Conservation (phyloP, 2,329 filamentous ascomycete species). For the Fusarium xylarioides region DNA sequence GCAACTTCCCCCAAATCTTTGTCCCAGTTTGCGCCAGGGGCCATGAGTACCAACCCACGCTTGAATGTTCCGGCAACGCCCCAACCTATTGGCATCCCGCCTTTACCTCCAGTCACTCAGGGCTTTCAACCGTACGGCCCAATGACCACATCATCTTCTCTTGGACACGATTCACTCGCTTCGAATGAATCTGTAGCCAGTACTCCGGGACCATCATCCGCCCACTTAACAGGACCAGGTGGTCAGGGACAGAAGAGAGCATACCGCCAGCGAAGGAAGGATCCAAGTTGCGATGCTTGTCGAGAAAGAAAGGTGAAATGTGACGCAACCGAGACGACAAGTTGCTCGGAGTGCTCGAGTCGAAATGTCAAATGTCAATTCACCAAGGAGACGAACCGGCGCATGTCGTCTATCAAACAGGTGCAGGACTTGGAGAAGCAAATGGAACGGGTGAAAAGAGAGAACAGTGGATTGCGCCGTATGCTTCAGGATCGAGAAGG, state of each 20-base stretch:
- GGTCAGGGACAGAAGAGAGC: slow-evolving; percentile 84
- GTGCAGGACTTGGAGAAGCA: slow-evolving; percentile 97
- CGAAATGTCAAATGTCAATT: slow-evolving; percentile 98
- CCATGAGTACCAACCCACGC: slow-evolving; percentile 63
- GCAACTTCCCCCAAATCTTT: slow-evolving; percentile 67
- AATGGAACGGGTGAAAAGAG: slow-evolving; percentile 79
- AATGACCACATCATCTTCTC: slow-evolving; percentile 57
- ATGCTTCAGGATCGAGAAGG: slow-evolving; percentile 64
- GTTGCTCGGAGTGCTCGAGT: slow-evolving; percentile 97
- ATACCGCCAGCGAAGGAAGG: slow-evolving; percentile 93
- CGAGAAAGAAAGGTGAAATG: slow-evolving; percentile 88
- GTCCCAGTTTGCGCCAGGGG: slow-evolving; percentile 60
- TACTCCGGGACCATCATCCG: slow-evolving; percentile 57
- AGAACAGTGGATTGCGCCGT: slow-evolving; percentile 78
- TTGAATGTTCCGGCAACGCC: slow-evolving; percentile 59
- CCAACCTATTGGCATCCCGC: slow-evolving; percentile 63
- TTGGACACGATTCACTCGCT: slow-evolving; percentile 69
- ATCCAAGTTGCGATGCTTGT: slow-evolving; percentile 97
- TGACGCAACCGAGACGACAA: slow-evolving; percentile 94
- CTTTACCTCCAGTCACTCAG: slow-evolving; percentile 58
- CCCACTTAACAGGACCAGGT: slow-evolving; percentile 54
- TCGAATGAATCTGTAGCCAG: slow-evolving; percentile 66
- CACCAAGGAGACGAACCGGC: slow-evolving; percentile 96
- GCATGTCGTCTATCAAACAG: slow-evolving; percentile 99
- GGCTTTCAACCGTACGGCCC: slow-evolving; percentile 65